A percentile compares a stretch with the other conserved stretches of the same genome.
phyloP scores from a whole-genome alignment of 805 yeast genomes.

The Tetrapisispora fleetii region DNA sequence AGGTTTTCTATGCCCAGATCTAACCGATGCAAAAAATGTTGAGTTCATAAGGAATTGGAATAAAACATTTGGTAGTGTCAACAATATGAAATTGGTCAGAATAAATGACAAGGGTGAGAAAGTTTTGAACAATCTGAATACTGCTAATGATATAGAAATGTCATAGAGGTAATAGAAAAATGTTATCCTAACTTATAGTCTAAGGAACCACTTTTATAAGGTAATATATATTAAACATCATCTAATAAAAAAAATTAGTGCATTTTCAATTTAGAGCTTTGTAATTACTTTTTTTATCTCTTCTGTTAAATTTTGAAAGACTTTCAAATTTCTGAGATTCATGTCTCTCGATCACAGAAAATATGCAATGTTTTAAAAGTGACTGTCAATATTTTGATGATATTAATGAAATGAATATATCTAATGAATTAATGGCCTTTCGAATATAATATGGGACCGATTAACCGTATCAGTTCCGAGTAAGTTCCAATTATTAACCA shows the following conservation, averaged over 20 bases:
- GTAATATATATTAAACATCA: background rate
- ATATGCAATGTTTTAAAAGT: too few species aligned
- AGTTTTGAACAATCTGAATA: conserved; percentile 15
- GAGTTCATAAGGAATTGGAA: conserved; percentile 62
- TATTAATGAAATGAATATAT: too few species aligned
- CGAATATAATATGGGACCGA: background rate
- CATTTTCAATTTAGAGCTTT: background rate
- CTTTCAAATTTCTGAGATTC: background rate
- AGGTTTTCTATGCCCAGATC: conserved; percentile 68
- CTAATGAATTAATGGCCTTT: background rate
- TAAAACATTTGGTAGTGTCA: conserved; percentile 70
- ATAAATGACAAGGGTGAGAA: conserved; percentile 20
- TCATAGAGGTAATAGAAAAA: background rate
- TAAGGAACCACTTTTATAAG: background rate
- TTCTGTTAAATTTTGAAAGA: background rate
- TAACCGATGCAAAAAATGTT: conserved; percentile 52
- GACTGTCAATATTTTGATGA: too few species aligned
- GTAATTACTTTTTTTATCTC: background rate
- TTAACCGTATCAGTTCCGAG: conserved; percentile 9
- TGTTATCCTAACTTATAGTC: background rate
- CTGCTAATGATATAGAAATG: conserved; percentile 17
- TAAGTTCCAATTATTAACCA: conserved; percentile 20
- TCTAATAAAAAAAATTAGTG: background rate
- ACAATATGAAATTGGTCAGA: conserved; percentile 44
- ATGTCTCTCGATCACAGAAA: background rate